These are phyloP conservation scores for Apiospora koreana DNA, from an alignment of 2,329 filamentous ascomycete genomes.

Conservation along the genomic window DNA sequence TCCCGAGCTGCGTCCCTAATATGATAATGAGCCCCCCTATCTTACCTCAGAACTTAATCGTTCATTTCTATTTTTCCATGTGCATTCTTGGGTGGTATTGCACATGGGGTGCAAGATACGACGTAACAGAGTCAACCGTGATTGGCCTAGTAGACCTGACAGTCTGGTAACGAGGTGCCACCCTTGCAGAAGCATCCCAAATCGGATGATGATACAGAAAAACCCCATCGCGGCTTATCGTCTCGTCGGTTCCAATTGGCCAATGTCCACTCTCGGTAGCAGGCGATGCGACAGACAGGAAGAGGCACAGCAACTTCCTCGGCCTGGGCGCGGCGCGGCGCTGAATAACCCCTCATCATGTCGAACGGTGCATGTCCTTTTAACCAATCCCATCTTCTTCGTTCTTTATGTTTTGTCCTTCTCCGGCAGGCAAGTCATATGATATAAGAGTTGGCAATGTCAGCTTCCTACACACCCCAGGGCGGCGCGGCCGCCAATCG, in stretches of 20 bases:
- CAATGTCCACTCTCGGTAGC: too few relatives aligned
- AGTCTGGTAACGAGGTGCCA: background rate
- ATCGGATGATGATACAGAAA: background rate
- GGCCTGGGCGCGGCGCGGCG: background rate
- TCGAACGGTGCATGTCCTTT: too few relatives aligned
- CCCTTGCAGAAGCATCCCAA: background rate
- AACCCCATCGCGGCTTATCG: background rate
- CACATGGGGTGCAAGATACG: background rate
- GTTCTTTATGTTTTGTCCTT: too few relatives aligned
- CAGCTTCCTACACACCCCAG: background rate
- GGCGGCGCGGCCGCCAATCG: background rate
- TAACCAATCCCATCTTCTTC: too few relatives aligned
- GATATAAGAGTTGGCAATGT: background rate
- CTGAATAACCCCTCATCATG: background rate
- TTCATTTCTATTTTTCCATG: background rate
- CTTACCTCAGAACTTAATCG: background rate
- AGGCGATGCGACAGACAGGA: background rate
- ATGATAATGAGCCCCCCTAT: background rate
- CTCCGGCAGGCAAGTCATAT: background rate
- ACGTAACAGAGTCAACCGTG: background rate
- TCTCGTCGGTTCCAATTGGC: background rate
- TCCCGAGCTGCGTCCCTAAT: background rate
- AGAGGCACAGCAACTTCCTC: background rate
- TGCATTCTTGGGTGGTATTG: background rate
- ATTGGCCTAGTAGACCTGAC: background rate